These are phyloP conservation scores for Scedosporium minutisporum DNA, from an alignment of 2,329 filamentous ascomycete genomes.

Conservation along the genomic window DNA sequence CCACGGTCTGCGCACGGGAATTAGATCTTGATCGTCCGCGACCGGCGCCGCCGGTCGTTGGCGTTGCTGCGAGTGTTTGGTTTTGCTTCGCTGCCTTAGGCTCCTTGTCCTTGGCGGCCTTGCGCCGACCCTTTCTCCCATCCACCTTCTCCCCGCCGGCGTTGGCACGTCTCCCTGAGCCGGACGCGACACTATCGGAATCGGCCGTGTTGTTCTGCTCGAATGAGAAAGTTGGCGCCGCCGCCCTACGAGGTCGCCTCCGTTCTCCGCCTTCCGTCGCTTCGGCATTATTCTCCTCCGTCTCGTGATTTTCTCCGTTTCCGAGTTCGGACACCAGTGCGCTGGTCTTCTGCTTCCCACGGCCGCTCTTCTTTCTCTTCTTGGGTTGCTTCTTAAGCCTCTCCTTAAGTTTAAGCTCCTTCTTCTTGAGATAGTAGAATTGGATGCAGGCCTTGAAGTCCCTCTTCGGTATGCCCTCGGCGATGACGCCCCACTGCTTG, in stretches of 20 bases:
- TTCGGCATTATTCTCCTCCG: constrained; percentile 42
- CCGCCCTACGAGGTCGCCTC: constrained; percentile 51
- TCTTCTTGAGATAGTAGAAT: constrained; percentile 77
- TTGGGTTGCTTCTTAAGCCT: constrained; percentile 58
- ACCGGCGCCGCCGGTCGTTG: constrained; percentile 21
- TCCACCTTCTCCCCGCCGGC: constrained; percentile 36
- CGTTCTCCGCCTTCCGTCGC: constrained; percentile 51
- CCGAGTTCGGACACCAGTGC: constrained; percentile 58
- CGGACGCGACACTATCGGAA: constrained; percentile 47
- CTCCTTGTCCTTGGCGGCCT: constrained; percentile 28
- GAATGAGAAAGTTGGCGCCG: constrained; percentile 62
- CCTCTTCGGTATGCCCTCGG: constrained; percentile 54
- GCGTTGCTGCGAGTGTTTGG: constrained; percentile 38
- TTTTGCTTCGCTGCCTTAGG: constrained; percentile 31
- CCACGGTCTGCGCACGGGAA: constrained; percentile 37
- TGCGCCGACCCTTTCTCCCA: constrained; percentile 24
- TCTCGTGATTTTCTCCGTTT: constrained; percentile 43
- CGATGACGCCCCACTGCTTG: constrained; percentile 76
- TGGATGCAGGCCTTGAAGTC: constrained; percentile 75
- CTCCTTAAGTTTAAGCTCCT: constrained; percentile 65
- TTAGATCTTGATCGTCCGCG: constrained; percentile 46
- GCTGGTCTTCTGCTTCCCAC: constrained; percentile 51
- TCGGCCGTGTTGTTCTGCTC: constrained; percentile 42
- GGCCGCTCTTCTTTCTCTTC: constrained; percentile 44
- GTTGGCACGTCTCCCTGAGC: constrained; percentile 38